Evolutionary conservation across 2,329 filamentous ascomycete species (phyloP).

Genomic region (Hymenoscyphus linearis): DNA sequence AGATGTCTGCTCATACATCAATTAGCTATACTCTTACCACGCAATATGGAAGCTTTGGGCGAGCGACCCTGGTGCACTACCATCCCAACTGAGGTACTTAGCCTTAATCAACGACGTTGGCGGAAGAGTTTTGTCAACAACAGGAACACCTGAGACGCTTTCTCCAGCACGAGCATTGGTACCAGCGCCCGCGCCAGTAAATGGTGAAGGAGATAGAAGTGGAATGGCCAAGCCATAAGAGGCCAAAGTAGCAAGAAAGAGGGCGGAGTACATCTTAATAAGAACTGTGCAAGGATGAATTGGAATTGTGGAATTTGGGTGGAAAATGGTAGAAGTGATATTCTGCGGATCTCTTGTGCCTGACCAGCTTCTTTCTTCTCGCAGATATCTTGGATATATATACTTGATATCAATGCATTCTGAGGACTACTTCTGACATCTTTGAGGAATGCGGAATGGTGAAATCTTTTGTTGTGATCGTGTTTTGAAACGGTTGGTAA

Average conservation of each 20-base stretch:
- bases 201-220: not conserved
- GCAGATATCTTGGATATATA: not conserved
- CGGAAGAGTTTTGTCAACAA: not conserved
- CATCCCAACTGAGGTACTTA: too few relatives aligned
- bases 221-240: not conserved
- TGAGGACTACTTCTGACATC: not conserved
- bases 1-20: too few relatives aligned
- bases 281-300: not conserved
- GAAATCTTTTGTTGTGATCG: not conserved
- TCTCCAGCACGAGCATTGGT: not conserved
- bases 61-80: too few relatives aligned
- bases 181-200: not conserved
- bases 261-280: not conserved
- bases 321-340: not conserved
- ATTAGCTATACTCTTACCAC: too few relatives aligned
- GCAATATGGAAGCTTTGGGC: too few relatives aligned
- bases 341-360: not conserved
- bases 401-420: not conserved
- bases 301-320: not conserved
- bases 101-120: too few relatives aligned
- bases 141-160: not conserved
- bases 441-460: not conserved
- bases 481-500: not conserved
- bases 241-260: not conserved
- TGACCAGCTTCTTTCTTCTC: not conserved